phyloP scores from a whole-genome alignment of 164 flowering plant species.

The Aristolochia fimbriata region DNA sequence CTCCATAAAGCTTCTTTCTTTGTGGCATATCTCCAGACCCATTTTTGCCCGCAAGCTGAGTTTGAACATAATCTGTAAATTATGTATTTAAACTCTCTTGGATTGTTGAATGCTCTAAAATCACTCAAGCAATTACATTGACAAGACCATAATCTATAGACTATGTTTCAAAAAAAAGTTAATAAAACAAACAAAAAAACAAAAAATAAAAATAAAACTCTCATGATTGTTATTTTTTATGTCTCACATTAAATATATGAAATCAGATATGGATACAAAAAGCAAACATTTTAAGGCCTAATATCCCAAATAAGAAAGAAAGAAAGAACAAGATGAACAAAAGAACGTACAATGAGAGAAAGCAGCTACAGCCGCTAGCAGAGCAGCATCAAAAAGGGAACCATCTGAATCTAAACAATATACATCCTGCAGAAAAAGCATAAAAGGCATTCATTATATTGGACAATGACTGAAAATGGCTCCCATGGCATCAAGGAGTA shows the following conservation, averaged over 20 bases:
- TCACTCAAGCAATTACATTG: no score
- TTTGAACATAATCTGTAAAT: no score
- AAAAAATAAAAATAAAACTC: no score
- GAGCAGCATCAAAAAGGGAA: constrained; percentile 87
- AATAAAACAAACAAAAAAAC: no score
- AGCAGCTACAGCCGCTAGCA: constrained; percentile 86
- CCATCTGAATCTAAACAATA: constrained; percentile 99
- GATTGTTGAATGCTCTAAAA: no score
- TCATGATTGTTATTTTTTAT: neutral
- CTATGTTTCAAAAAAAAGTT: no score
- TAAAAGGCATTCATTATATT: constrained; percentile 4
- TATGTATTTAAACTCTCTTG: no score
- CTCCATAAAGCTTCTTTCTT: no score
- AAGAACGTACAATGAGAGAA: constrained; percentile 63
- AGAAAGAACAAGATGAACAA: neutral
- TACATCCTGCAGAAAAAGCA: constrained; percentile 53
- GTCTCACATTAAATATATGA: neutral
- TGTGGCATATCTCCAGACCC: no score
- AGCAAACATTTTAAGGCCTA: neutral
- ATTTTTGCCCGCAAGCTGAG: no score
- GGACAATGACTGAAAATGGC: neutral
- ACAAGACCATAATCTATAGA: no score
- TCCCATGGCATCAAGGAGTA: no score
- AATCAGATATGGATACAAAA: neutral
- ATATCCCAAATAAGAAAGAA: neutral